Evolutionary conservation across 2,329 filamentous ascomycete species (phyloP).

Genomic region (Claviceps quebecensis): DNA sequence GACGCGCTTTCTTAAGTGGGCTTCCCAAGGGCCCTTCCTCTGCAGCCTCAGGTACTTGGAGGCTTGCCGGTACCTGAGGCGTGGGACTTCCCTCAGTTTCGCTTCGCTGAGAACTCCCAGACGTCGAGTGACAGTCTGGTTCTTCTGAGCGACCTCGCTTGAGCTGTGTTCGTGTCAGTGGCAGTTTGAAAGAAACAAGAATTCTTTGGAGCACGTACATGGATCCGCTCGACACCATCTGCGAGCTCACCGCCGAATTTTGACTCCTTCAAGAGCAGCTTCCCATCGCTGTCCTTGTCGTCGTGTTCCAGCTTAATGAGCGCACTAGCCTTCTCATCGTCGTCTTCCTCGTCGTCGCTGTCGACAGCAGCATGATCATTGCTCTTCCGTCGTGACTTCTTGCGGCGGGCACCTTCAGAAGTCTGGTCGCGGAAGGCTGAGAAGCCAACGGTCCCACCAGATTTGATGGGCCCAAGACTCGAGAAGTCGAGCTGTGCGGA

Average conservation of each 20-base stretch:
- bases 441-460: conserved; percentile 80
- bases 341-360: conserved; percentile 62
- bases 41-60: conserved; percentile 12
- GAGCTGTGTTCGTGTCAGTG: conserved; percentile 37
- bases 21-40: conserved; percentile 42
- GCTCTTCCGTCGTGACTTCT: conserved; percentile 45
- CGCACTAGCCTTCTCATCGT: conserved; percentile 42
- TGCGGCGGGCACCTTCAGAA: conserved; percentile 38
- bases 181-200: conserved; percentile 5
- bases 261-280: conserved; percentile 53
- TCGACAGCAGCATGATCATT: conserved; percentile 57
- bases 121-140: conserved; percentile 33
- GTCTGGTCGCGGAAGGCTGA: conserved; percentile 69
- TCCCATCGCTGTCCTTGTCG: conserved; percentile 44
- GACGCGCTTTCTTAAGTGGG: conserved; percentile 62
- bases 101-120: conserved; percentile 21
- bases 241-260: conserved; percentile 60
- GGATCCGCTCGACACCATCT: conserved; percentile 70
- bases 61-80: conserved; percentile 4
- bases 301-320: conserved; percentile 53
- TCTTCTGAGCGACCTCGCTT: conserved; percentile 70
- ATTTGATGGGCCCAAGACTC: conserved; percentile 69
- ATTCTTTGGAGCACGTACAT: conserved; percentile 35
- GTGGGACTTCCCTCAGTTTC: conserved; percentile 31
- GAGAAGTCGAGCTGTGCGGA: conserved; percentile 77